phyloP scores from a whole-genome alignment of 306 rosid species.

The Herpetospermum pedunculosum region DNA sequence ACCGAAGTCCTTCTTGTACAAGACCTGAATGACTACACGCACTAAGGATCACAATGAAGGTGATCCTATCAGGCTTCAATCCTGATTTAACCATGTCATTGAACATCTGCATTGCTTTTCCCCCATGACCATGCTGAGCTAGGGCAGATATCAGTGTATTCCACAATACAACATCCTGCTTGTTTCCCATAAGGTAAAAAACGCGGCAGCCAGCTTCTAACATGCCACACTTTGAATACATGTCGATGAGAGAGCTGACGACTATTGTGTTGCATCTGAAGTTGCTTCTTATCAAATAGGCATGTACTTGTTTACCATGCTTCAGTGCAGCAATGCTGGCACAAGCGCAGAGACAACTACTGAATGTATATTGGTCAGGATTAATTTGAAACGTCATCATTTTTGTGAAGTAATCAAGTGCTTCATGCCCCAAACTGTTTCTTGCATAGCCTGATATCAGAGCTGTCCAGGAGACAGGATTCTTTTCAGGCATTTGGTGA shows the following conservation, averaged over 20 bases:
- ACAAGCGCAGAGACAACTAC: slow-evolving; percentile 72
- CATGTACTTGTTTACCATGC: slow-evolving; percentile 65
- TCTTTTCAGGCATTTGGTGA: slow-evolving; percentile 53
- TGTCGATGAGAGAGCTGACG: slow-evolving; percentile 60
- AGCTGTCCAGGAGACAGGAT: slow-evolving; percentile 68
- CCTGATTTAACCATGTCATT: slow-evolving; percentile 44
- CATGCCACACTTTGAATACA: slow-evolving; percentile 73
- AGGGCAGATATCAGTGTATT: slow-evolving; percentile 63
- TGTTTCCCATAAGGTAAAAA: slow-evolving; percentile 33
- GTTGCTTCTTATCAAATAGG: slow-evolving; percentile 39
- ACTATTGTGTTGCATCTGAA: slow-evolving; percentile 54
- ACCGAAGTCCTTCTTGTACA: slow-evolving; percentile 48
- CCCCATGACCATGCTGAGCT: slow-evolving; percentile 50
- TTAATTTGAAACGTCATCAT: slow-evolving; percentile 39
- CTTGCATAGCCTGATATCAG: slow-evolving; percentile 60
- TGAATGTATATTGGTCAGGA: slow-evolving; percentile 76
- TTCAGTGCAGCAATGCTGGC: slow-evolving; percentile 46
- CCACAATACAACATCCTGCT: slow-evolving; percentile 62
- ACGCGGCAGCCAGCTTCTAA: slow-evolving; percentile 37
- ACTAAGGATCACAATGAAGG: slow-evolving; percentile 46
- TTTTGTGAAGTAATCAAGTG: slow-evolving; percentile 44
- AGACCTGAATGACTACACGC: slow-evolving; percentile 76
- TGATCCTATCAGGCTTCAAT: slow-evolving; percentile 49
- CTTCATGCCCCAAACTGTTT: slow-evolving; percentile 56
- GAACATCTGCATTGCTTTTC: slow-evolving; percentile 40